Evolutionary conservation across 2,329 filamentous ascomycete genomes (phyloP), one percentile per base, ranked within the genome.

Genomic region (Anthostomella pinea): DNA sequence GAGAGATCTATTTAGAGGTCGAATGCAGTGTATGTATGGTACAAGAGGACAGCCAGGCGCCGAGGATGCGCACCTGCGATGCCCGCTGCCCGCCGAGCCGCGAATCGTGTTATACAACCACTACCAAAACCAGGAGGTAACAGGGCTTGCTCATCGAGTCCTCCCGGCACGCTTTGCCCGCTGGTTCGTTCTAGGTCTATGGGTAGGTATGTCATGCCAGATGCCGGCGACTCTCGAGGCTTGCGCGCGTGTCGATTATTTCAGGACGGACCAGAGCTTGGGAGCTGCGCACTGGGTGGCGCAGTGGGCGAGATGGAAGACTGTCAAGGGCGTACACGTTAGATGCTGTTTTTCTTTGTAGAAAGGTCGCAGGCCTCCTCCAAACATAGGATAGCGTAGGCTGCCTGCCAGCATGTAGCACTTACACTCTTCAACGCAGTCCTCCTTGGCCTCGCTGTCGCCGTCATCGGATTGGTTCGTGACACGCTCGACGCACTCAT

Each of bases 361-460:
- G n/a, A n/a, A n/a, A n/a, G n/a, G n/a, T n/a, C n/a, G n/a, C n/a
- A n/a, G n/a, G n/a, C n/a, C n/a, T n/a, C n/a, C n/a, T n/a, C n/a
- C n/a, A n/a, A n/a, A n/a, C n/a, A n/a, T n/a, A n/a, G n/a, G n/a
- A n/a, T n/a, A n/a, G n/a, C n/a, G n/a, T n/a, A n/a, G n/a, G n/a
- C n/a, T n/a, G 6, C n/a, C 6, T 13, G 19, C 13, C 8, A 21
- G 32, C 20, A 30, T 16, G 18, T 16, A 25, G 15, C 30, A 81
- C 90, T 70, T 85, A 97, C 93, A 98, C 77, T 98, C 93, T 77
- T 98, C 93, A 53, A 97, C 88, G 60, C 93, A 98, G 74, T 97
- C 90, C 79, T 98, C 93, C 59, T 86, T 89, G 78, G 97, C 93
- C 60, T 86, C 81, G 57, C 83, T 72, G 38, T 73, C 83, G 56